Percentiles rank a stretch among this genome's conserved stretches.
Evolutionary conservation across 2,329 filamentous ascomycete species (phyloP).

Genomic region (Colletotrichum truncatum): DNA sequence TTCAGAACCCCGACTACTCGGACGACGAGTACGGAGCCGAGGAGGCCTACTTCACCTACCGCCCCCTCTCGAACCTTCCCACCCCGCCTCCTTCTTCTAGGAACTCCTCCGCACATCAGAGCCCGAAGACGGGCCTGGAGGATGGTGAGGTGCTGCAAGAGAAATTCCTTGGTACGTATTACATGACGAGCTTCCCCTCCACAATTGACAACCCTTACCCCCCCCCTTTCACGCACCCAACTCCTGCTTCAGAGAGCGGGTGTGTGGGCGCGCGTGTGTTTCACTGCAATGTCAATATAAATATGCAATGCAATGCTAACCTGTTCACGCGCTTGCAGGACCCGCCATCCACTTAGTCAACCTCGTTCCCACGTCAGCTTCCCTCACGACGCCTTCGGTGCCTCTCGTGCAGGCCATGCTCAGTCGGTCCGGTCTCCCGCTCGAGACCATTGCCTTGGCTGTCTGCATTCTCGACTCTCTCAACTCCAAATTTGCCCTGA

Average conservation of each 20-base stretch:
- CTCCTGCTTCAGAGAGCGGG: not conserved
- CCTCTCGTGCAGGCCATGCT: constrained; percentile 69
- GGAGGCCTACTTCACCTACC: constrained; percentile 70
- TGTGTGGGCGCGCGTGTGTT: constrained; percentile 27
- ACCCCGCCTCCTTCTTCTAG: constrained; percentile 69
- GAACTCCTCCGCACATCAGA: constrained; percentile 52
- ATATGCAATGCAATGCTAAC: constrained; percentile 29
- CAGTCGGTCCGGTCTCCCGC: constrained; percentile 63
- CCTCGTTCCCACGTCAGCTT: constrained; percentile 71
- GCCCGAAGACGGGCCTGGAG: constrained; percentile 51
- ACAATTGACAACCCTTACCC: not conserved
- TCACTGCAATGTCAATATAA: constrained; percentile 32
- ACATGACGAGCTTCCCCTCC: constrained; percentile 9
- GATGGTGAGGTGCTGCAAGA: constrained; percentile 54
- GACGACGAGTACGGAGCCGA: constrained; percentile 60
- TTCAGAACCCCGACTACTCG: constrained; percentile 32
- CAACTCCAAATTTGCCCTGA: constrained; percentile 68
- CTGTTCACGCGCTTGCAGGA: constrained; percentile 50
- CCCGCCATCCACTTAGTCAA: constrained; percentile 73
- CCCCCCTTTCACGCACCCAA: not conserved
- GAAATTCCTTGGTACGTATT: constrained; percentile 47
- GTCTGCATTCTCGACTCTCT: constrained; percentile 74
- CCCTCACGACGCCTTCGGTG: constrained; percentile 66
- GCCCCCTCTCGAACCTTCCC: constrained; percentile 73
- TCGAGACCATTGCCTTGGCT: constrained; percentile 70